These are phyloP conservation scores for Macrotyloma uniflorum DNA, from an alignment of 306 rosid species.

Conservation along the genomic window DNA sequence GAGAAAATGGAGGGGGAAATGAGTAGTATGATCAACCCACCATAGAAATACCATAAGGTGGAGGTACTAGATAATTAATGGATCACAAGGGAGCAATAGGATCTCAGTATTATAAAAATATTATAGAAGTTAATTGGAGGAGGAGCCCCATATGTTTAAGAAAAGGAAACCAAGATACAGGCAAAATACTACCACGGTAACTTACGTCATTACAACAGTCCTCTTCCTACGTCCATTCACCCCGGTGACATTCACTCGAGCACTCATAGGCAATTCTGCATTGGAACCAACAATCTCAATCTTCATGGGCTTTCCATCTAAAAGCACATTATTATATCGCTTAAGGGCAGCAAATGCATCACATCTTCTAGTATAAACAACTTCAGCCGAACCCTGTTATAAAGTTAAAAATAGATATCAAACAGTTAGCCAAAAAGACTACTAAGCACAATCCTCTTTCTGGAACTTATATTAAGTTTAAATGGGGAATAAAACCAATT, in stretches of 20 bases:
- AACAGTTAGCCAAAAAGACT: background rate
- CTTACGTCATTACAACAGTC: conserved; percentile 86
- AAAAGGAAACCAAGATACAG: background rate
- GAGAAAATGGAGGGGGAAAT: background rate
- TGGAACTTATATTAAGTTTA: background rate
- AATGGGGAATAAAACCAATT: background rate
- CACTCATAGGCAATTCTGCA: conserved; percentile 67
- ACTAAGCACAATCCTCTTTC: background rate
- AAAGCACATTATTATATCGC: conserved; percentile 81
- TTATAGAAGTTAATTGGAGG: background rate
- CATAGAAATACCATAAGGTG: background rate
- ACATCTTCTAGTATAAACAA: conserved; percentile 87
- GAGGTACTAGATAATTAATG: background rate
- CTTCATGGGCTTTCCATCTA: conserved; percentile 98
- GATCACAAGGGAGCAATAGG: background rate
- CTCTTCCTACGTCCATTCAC: conserved; percentile 79
- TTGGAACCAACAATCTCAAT: conserved; percentile 81
- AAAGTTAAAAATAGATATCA: background rate
- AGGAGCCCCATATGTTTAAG: background rate
- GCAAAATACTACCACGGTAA: background rate
- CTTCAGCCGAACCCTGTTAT: conserved; percentile 94
- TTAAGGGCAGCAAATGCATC: conserved; percentile 95
- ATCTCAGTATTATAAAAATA: background rate
- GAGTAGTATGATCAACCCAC: background rate
- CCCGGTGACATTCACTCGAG: conserved; percentile 89